Conservation (phyloP, 176 grass and related monocot species). For the Tillandsia fasciculata region DNA sequence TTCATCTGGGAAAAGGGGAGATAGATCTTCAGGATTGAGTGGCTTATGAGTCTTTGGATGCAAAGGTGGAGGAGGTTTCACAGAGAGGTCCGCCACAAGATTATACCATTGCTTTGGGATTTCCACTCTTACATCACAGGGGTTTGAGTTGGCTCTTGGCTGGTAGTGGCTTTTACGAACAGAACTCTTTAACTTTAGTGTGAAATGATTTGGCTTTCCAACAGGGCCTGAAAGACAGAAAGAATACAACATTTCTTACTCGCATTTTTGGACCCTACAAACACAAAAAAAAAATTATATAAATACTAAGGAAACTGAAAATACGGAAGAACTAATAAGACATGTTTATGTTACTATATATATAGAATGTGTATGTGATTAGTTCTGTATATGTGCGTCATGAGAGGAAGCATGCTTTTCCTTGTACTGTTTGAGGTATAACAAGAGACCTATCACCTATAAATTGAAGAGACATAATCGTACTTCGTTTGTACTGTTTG, state of each 20-base stretch:
- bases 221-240: not conserved
- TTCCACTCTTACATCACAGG: constrained; percentile 29
- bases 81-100: constrained; percentile 65
- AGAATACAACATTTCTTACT: not conserved
- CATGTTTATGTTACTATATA: not conserved
- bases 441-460: too few relatives aligned
- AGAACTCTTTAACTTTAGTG: not conserved
- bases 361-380: too few relatives aligned
- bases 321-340: not conserved
- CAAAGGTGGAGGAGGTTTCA: constrained; percentile 75
- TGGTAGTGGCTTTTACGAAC: not conserved
- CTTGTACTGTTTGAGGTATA: too few relatives aligned
- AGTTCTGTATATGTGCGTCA: too few relatives aligned
- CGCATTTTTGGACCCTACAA: not conserved
- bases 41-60: constrained; percentile 77
- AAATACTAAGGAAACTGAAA: not conserved
- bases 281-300: not conserved
- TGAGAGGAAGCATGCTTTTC: too few relatives aligned
- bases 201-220: not conserved
- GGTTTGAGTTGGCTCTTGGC: constrained; percentile 20
- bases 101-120: constrained; percentile 98
- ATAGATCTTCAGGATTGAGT: constrained; percentile 48
- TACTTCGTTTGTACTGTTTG: too few relatives aligned
- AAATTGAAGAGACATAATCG: too few relatives aligned
- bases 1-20: constrained; percentile 87